A percentile compares a stretch with the other conserved stretches of the same genome.
phyloP scores from a whole-genome alignment of 768 basidiomycete genomes.

The Lentinula detonsa region DNA sequence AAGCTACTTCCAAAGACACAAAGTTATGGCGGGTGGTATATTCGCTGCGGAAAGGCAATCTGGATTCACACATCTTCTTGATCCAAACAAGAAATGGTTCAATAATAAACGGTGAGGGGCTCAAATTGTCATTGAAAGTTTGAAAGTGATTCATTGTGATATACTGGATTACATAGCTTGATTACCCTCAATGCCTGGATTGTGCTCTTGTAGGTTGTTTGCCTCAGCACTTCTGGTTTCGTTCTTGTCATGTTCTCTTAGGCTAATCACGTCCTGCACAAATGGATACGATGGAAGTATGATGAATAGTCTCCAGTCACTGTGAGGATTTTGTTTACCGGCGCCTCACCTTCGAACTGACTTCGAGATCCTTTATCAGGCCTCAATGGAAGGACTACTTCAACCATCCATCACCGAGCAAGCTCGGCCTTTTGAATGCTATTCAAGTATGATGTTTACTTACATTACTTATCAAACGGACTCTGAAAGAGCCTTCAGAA shows the following conservation, averaged over 20 bases:
- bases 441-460: conserved; percentile 26
- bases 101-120: conserved; percentile 9
- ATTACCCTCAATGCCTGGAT: conserved; percentile 42
- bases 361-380: conserved; percentile 20
- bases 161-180: conserved; percentile 19
- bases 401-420: conserved; percentile 31
- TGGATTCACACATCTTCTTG: conserved; percentile 8
- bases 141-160: not conserved
- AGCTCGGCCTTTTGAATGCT: conserved; percentile 43
- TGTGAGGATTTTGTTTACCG: conserved; percentile 20
- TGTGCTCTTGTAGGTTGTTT: conserved; percentile 25
- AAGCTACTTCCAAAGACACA: not conserved
- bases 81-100: conserved; percentile 11
- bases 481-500: conserved; percentile 17
- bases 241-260: not conserved
- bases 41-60: not conserved
- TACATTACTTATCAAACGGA: not conserved
- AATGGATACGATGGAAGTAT: conserved; percentile 48
- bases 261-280: conserved; percentile 43
- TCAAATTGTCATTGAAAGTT: not conserved
- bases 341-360: conserved; percentile 31
- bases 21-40: not conserved
- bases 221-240: not conserved
- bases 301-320: conserved; percentile 52
- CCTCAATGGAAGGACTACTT: conserved; percentile 43